A percentile compares a stretch with the other conserved stretches of the same genome.
Conservation (phyloP, 495 filamentous ascomycete species). For the Cairneyella variabilis region DNA sequence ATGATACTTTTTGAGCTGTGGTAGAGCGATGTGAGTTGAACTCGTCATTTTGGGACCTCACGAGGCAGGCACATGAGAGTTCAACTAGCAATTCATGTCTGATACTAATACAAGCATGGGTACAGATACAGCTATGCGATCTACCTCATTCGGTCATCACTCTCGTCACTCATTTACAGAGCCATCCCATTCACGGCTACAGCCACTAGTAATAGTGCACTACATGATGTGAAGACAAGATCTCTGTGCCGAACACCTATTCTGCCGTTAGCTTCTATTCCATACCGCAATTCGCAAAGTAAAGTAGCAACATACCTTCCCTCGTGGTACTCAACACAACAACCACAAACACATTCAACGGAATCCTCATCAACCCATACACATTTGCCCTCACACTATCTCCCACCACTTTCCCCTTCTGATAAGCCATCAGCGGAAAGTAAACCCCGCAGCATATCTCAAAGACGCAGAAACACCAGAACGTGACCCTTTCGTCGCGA, state of each 20-base stretch:
- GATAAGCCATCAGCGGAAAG: slow-evolving; percentile 45
- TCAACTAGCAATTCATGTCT: too few species aligned
- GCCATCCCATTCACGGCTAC: slow-evolving; percentile 1
- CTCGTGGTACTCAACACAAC: slow-evolving; percentile 39
- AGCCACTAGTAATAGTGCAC: slow-evolving; percentile 2
- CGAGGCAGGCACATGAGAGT: too few species aligned
- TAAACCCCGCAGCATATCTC: slow-evolving; percentile 52
- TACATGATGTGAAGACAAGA: slow-evolving; percentile 4
- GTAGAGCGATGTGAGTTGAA: too few species aligned
- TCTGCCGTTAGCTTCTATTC: neutral
- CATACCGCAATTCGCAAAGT: neutral
- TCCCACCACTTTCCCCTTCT: slow-evolving; percentile 46
- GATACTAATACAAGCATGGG: too few species aligned
- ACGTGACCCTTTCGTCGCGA: slow-evolving; percentile 39
- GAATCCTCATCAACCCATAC: slow-evolving; percentile 49
- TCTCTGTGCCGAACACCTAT: slow-evolving; percentile 6
- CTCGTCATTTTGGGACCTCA: too few species aligned
- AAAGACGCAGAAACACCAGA: slow-evolving; percentile 52
- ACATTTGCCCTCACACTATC: slow-evolving; percentile 47
- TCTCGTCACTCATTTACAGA: too few species aligned
- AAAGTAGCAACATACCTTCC: slow-evolving; percentile 26
- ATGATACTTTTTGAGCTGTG: too few species aligned
- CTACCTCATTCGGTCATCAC: too few species aligned
- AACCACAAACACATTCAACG: slow-evolving; percentile 53
- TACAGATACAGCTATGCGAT: too few species aligned